A percentile compares a stretch with the other conserved stretches of the same genome.
phyloP scores from a whole-genome alignment of 2,329 filamentous ascomycete species.

The Fusarium sterilihyphosum region DNA sequence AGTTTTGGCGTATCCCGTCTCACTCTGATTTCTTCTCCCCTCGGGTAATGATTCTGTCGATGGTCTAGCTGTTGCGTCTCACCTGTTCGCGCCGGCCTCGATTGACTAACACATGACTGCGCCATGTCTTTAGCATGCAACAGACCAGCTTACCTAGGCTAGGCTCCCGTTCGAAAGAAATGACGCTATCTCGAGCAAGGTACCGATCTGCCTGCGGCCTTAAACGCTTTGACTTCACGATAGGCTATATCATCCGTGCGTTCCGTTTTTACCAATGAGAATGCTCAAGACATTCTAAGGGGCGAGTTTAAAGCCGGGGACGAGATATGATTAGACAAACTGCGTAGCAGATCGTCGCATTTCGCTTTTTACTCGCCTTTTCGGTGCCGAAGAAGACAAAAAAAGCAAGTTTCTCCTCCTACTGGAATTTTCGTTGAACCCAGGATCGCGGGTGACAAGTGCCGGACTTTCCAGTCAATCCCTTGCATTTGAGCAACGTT shows the following conservation, averaged over 20 bases:
- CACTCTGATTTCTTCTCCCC: not conserved
- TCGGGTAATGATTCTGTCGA: rapidly evolving
- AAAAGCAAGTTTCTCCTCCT: not conserved
- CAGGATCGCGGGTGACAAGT: not conserved
- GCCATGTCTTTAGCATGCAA: not conserved
- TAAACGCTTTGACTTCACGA: not conserved
- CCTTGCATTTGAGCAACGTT: not conserved
- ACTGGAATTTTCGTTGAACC: not conserved
- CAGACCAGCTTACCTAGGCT: not conserved
- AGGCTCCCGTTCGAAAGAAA: not conserved
- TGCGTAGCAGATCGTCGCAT: not conserved
- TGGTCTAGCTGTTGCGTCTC: not conserved
- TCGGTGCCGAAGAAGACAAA: not conserved
- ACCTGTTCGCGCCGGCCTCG: rapidly evolving
- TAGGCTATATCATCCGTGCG: not conserved
- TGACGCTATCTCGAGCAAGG: not conserved
- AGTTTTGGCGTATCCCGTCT: no score
- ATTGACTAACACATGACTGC: not conserved
- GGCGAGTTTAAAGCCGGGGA: not conserved
- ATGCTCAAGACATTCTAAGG: not conserved
- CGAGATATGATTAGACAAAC: not conserved
- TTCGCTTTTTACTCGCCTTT: not conserved
- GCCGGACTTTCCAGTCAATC: not conserved
- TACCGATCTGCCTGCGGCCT: not conserved
- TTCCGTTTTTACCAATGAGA: not conserved